These are phyloP conservation scores for Suhomyces taliae DNA, from an alignment of 1,139 yeast genomes.

Conservation along the genomic window DNA sequence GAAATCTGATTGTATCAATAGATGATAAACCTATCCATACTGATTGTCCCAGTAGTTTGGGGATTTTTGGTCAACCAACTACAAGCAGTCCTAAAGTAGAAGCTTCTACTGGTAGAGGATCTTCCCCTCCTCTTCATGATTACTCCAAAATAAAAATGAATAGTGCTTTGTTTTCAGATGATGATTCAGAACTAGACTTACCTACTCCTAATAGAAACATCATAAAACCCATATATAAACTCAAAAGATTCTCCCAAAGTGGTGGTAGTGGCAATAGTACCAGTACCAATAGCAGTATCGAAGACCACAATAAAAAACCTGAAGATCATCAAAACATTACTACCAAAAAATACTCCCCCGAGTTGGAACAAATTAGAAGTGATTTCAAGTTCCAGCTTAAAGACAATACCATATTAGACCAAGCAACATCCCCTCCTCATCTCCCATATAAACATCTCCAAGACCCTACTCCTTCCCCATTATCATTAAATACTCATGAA, in stretches of 20 bases:
- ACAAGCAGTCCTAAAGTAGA: conserved; percentile 1
- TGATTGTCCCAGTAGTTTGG: conserved; percentile 23
- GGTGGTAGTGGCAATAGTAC: conserved; percentile 8
- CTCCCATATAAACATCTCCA: conserved; percentile 7
- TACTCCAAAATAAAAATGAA: not conserved
- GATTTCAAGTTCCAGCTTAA: conserved; percentile 37
- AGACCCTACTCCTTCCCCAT: conserved; percentile 25
- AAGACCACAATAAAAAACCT: not conserved
- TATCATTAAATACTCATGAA: conserved; percentile 15
- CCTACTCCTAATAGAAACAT: conserved; percentile 18
- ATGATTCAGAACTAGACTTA: conserved; percentile 34
- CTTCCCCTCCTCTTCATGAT: not conserved
- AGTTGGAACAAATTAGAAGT: conserved; percentile 16
- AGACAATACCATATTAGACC: conserved; percentile 9
- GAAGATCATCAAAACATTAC: too few relatives aligned
- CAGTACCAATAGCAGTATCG: not conserved
- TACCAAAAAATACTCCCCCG: not conserved
- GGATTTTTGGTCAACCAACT: not conserved
- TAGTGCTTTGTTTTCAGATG: conserved; percentile 32
- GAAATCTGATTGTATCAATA: conserved; percentile 44
- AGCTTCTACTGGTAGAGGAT: not conserved
- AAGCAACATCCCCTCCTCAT: conserved; percentile 5
- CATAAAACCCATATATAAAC: conserved; percentile 18
- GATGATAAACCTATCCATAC: conserved; percentile 40
- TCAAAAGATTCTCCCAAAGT: conserved; percentile 12